Conservation (phyloP, 768 basidiomycete species). For the Gautieria morchelliformis region DNA sequence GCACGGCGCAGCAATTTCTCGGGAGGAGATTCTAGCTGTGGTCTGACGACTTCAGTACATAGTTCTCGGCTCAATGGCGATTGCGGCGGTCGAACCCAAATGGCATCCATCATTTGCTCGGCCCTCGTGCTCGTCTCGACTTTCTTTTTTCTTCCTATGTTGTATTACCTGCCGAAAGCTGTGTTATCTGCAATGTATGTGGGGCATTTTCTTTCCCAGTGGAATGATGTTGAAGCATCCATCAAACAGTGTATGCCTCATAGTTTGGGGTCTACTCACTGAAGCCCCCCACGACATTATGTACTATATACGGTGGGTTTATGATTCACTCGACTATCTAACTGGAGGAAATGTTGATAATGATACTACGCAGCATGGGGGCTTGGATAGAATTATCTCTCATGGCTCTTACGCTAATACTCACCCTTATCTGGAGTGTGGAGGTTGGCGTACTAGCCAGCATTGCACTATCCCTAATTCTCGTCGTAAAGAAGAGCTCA, state of each 20-base stretch:
- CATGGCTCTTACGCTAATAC: constrained; percentile 80
- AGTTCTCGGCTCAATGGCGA: constrained; percentile 85
- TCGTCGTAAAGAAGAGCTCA: constrained; percentile 86
- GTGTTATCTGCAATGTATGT: constrained; percentile 82
- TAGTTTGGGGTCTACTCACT: constrained; percentile 73
- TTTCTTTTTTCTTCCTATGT: constrained; percentile 79
- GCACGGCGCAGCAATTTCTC: background rate
- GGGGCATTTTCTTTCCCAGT: background rate
- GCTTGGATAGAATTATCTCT: constrained; percentile 88
- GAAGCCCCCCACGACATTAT: constrained; percentile 82
- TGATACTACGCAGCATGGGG: constrained; percentile 46
- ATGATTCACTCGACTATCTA: background rate
- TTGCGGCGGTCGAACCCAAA: constrained; percentile 81
- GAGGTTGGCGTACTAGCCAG: constrained; percentile 90
- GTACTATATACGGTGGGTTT: constrained; percentile 71
- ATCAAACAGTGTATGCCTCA: constrained; percentile 58
- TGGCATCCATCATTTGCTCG: constrained; percentile 76
- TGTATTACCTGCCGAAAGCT: constrained; percentile 84
- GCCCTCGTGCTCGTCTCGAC: constrained; percentile 69
- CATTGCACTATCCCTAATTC: constrained; percentile 74
- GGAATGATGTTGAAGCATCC: background rate
- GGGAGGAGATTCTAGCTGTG: background rate
- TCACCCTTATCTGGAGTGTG: constrained; percentile 83
- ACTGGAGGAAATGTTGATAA: background rate
- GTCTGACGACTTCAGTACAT: background rate